A percentile compares a stretch with the other conserved stretches of the same genome.
phyloP scores from a whole-genome alignment of 495 filamentous ascomycete species.

The Neurospora intermedia region DNA sequence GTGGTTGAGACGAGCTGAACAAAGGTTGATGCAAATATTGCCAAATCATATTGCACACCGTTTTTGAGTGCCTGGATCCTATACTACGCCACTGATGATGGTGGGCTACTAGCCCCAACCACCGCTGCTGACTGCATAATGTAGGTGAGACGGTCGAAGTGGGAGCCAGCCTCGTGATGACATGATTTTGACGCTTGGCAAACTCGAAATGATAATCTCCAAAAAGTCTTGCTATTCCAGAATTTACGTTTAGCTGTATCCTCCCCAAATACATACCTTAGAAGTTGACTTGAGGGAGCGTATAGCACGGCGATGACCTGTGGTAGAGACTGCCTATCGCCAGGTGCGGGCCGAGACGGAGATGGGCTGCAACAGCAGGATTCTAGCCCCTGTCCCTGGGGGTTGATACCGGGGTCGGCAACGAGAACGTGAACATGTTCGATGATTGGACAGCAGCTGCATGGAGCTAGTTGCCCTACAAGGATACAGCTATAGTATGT shows the following conservation, averaged over 20 bases:
- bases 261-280: background rate
- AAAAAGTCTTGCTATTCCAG: background rate
- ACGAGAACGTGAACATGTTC: background rate
- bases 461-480: background rate
- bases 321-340: background rate
- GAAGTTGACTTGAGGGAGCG: background rate
- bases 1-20: background rate
- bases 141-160: background rate
- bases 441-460: background rate
- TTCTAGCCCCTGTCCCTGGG: background rate
- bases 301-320: background rate
- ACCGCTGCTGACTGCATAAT: background rate
- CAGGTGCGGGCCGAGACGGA: background rate
- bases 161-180: background rate
- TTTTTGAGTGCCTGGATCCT: background rate
- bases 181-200: background rate
- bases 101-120: background rate
- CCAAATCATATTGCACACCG: background rate
- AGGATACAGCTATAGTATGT: background rate
- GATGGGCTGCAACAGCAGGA: background rate
- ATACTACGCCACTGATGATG: background rate
- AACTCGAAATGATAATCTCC: background rate
- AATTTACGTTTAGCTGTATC: background rate
- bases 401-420: background rate
- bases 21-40: background rate